Percentiles rank a stretch among this genome's conserved stretches.
Evolutionary conservation across 371 early-diverging fungal species (phyloP).

Genomic region (Mortierella sp.): DNA sequence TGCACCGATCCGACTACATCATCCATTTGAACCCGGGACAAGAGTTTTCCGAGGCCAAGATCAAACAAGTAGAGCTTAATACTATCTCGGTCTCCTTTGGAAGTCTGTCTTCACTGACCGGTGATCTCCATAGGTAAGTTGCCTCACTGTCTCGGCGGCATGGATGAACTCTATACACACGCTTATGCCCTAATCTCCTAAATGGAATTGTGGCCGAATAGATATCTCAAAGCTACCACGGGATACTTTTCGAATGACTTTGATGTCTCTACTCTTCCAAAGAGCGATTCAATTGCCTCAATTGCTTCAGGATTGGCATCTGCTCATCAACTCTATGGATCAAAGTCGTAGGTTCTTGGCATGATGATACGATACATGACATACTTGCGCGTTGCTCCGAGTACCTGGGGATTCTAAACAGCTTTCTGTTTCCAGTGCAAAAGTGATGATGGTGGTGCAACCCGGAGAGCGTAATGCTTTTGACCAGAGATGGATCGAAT

Average conservation of each 20-base stretch:
- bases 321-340: conserved; percentile 83
- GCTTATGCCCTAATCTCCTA: too few relatives aligned
- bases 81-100: conserved; percentile 95
- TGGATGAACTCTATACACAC: background rate
- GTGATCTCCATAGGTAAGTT: conserved; percentile 82
- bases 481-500: conserved; percentile 95
- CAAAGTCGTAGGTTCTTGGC: conserved; percentile 67
- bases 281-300: conserved; percentile 75
- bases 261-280: conserved; percentile 69
- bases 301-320: conserved; percentile 83
- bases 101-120: conserved; percentile 78
- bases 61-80: conserved; percentile 97
- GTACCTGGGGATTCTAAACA: background rate
- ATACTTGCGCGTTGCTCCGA: background rate
- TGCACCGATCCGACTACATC: conserved; percentile 95
- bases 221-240: conserved; percentile 67
- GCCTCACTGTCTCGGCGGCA: background rate
- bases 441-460: conserved; percentile 90
- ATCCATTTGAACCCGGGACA: conserved; percentile 71
- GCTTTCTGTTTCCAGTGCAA: conserved; percentile 65
- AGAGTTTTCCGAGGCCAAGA: conserved; percentile 56
- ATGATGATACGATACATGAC: too few relatives aligned
- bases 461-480: conserved; percentile 93
- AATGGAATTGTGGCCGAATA: conserved; percentile 24
- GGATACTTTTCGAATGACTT: conserved; percentile 64